These are phyloP conservation scores for Populus alba DNA, from an alignment of 345 rosid species.

Conservation along the genomic window DNA sequence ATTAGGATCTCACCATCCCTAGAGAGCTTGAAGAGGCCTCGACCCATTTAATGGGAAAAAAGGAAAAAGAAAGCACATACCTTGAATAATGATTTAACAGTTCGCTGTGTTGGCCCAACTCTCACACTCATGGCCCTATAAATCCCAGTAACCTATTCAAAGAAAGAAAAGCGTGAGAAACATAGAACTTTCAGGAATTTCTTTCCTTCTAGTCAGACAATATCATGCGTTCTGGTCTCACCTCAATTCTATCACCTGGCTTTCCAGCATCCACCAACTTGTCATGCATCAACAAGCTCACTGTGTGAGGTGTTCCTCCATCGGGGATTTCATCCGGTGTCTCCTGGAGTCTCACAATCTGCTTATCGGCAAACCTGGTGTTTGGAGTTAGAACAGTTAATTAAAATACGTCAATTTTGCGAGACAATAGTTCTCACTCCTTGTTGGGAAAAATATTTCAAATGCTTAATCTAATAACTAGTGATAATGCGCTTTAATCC, in stretches of 20 bases:
- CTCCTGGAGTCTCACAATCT: constrained; percentile 97
- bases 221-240: constrained; percentile 16
- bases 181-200: neutral
- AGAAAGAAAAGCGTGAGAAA: constrained; percentile 15
- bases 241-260: constrained; percentile 99
- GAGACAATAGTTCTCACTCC: neutral
- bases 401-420: neutral
- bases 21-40: constrained; percentile 8
- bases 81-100: constrained; percentile 94
- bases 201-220: neutral
- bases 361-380: constrained; percentile 93
- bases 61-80: constrained; percentile 29
- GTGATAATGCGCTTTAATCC: neutral
- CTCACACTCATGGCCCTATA: constrained; percentile 96
- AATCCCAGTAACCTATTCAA: constrained; percentile 75
- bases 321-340: constrained; percentile 97
- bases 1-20: constrained; percentile 1
- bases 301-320: constrained; percentile 97
- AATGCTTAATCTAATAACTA: neutral
- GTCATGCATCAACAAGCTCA: constrained; percentile 96
- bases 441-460: too few relatives aligned
- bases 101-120: constrained; percentile 79
- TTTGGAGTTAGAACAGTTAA: neutral
- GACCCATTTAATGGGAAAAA: neutral
- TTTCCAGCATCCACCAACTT: constrained; percentile 91